These are phyloP conservation scores for Tylopilus sp. DNA, from an alignment of 768 basidiomycete species.

Conservation along the genomic window DNA sequence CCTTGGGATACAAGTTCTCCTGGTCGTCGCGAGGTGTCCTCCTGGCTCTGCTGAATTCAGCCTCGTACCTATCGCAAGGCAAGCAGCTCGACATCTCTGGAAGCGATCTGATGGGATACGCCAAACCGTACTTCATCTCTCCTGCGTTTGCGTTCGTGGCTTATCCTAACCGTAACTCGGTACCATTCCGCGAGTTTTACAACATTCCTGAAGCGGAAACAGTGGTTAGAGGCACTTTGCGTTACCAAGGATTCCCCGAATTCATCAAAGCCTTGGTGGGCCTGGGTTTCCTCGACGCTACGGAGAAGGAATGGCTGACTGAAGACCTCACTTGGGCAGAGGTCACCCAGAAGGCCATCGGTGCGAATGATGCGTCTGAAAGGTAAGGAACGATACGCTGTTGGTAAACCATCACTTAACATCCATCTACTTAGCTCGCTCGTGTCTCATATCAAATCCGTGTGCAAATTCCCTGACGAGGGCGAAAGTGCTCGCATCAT, in stretches of 20 bases:
- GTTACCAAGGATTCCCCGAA: constrained; percentile 96
- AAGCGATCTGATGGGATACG: constrained; percentile 82
- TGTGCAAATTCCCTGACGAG: constrained; percentile 70
- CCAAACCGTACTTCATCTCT: constrained; percentile 91
- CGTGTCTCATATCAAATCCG: constrained; percentile 61
- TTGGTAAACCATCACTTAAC: not conserved
- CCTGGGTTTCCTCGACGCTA: constrained; percentile 81
- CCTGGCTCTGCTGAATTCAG: constrained; percentile 88
- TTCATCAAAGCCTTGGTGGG: constrained; percentile 86
- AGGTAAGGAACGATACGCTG: constrained; percentile 39
- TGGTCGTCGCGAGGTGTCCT: constrained; percentile 97
- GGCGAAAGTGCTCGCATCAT: constrained; percentile 74
- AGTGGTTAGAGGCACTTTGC: constrained; percentile 85
- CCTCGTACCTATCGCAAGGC: constrained; percentile 72
- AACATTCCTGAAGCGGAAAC: constrained; percentile 92
- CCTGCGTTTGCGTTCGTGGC: constrained; percentile 95
- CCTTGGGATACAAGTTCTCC: constrained; percentile 98
- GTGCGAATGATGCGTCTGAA: constrained; percentile 65
- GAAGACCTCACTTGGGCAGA: constrained; percentile 78
- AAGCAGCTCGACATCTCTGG: constrained; percentile 68
- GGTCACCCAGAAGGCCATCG: constrained; percentile 71
- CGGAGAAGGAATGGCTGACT: constrained; percentile 75
- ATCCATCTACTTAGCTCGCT: constrained; percentile 51
- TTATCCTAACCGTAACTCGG: constrained; percentile 95
- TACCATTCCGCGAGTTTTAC: constrained; percentile 89